Percentiles rank a stretch among this genome's conserved stretches.
Conservation (phyloP, 371 early-diverging fungal species). For the Rhizoclosmatium hyalinum region DNA sequence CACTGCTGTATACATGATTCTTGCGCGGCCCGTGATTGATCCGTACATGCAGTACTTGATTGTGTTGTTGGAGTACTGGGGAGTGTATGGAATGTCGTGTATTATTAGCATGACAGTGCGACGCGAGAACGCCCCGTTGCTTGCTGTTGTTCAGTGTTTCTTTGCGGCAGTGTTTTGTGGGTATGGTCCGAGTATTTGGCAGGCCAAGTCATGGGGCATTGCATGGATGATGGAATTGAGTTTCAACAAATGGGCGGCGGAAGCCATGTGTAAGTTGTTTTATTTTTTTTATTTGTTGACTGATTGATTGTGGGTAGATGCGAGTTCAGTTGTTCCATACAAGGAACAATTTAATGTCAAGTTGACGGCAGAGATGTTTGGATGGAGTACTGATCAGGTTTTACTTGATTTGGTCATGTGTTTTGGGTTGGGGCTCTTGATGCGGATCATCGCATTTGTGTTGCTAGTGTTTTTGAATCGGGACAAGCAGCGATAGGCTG, state of each 20-base stretch:
- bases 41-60: constrained; percentile 39
- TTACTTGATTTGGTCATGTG: constrained; percentile 38
- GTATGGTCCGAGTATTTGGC: constrained; percentile 42
- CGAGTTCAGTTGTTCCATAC: constrained; percentile 28
- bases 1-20: constrained; percentile 38
- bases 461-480: constrained; percentile 42
- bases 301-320: not conserved
- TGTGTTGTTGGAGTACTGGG: constrained; percentile 46
- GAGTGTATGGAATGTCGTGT: constrained; percentile 51
- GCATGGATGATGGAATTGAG: constrained; percentile 44
- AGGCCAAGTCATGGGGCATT: constrained; percentile 43
- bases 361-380: constrained; percentile 28
- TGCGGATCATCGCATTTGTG: constrained; percentile 41
- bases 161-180: constrained; percentile 54
- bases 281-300: not conserved
- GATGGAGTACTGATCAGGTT: constrained; percentile 42
- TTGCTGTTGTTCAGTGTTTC: constrained; percentile 47
- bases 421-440: constrained; percentile 39
- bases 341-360: constrained; percentile 41
- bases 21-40: constrained; percentile 45
- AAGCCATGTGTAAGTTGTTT: constrained; percentile 39
- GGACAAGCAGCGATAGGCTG: constrained; percentile 48
- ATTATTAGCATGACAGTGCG: constrained; percentile 45
- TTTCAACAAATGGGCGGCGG: constrained; percentile 49
- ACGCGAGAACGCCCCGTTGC: constrained; percentile 47